phyloP scores from a whole-genome alignment of 306 rosid species.

The Hippophae tibetana region DNA sequence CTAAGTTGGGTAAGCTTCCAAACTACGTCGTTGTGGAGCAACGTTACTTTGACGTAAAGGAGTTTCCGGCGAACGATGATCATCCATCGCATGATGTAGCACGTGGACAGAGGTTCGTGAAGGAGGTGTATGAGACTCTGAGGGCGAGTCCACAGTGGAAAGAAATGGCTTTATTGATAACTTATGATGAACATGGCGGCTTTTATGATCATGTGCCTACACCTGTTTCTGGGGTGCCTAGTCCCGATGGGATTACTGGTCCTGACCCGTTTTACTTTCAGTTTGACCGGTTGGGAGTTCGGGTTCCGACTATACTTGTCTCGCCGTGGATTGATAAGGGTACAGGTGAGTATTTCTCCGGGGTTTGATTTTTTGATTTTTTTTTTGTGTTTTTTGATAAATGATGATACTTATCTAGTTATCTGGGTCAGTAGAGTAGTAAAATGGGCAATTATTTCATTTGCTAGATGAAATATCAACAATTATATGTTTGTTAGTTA shows the following conservation, averaged over 20 bases:
- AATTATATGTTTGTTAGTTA: too few species aligned
- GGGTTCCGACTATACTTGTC: constrained; percentile 72
- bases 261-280: constrained; percentile 68
- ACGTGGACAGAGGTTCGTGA: constrained; percentile 68
- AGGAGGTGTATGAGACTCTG: constrained; percentile 78
- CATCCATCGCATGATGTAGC: constrained; percentile 98
- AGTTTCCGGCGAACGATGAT: constrained; percentile 78
- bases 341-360: constrained; percentile 40
- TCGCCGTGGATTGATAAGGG: constrained; percentile 93
- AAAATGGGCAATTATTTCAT: too few species aligned
- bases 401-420: too few species aligned
- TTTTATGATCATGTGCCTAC: constrained; percentile 90
- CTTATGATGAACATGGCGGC: constrained; percentile 94
- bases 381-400: neutral
- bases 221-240: constrained; percentile 70
- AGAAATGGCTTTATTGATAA: constrained; percentile 73
- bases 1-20: constrained; percentile 65
- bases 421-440: too few species aligned
- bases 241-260: constrained; percentile 78
- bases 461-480: too few species aligned
- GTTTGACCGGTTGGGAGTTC: constrained; percentile 77
- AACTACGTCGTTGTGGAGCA: constrained; percentile 84
- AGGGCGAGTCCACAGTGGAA: constrained; percentile 94
- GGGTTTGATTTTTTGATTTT: constrained; percentile 5
- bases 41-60: constrained; percentile 60